Conservation (phyloP, 2,329 filamentous ascomycete genomes). For the Colletotrichum chrysophilum region DNA sequence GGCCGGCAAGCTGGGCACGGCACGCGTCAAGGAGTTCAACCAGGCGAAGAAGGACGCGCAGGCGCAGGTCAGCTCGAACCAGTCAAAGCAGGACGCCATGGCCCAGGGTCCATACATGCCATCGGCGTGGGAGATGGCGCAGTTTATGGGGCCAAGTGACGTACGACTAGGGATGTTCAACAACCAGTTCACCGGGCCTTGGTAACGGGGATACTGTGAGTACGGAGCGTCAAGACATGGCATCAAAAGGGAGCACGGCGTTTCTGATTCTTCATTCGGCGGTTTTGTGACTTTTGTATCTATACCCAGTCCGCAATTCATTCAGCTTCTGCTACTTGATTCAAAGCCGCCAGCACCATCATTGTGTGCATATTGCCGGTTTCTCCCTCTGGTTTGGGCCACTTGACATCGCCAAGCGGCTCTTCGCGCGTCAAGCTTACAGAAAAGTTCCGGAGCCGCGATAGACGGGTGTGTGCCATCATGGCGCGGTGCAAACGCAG, state of each 20-base stretch:
- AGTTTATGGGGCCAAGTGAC: constrained; percentile 16
- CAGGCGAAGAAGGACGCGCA: constrained; percentile 42
- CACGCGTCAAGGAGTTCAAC: constrained; percentile 47
- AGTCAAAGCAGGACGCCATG: background rate
- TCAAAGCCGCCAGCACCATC: background rate
- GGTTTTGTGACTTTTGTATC: constrained; percentile 10
- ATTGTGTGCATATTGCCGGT: background rate
- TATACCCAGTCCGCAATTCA: background rate
- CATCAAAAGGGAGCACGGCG: background rate
- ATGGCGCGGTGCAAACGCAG: constrained; percentile 25
- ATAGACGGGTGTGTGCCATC: constrained; percentile 3
- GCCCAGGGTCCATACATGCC: constrained; percentile 1
- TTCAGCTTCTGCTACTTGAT: background rate
- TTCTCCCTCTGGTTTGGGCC: background rate
- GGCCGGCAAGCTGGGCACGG: constrained; percentile 44
- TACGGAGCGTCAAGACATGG: background rate
- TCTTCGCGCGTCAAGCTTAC: constrained; percentile 1
- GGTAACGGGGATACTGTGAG: background rate
- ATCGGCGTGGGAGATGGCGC: constrained; percentile 19
- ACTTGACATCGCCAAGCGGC: background rate
- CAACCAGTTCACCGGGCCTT: constrained; percentile 9
- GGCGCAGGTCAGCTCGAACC: background rate
- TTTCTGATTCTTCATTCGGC: background rate
- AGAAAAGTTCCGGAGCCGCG: constrained; percentile 6
- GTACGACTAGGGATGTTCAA: background rate